Evolutionary conservation across 305 asterid genomes (phyloP), one percentile per base, ranked within the genome.

Genomic region (Vinca major): DNA sequence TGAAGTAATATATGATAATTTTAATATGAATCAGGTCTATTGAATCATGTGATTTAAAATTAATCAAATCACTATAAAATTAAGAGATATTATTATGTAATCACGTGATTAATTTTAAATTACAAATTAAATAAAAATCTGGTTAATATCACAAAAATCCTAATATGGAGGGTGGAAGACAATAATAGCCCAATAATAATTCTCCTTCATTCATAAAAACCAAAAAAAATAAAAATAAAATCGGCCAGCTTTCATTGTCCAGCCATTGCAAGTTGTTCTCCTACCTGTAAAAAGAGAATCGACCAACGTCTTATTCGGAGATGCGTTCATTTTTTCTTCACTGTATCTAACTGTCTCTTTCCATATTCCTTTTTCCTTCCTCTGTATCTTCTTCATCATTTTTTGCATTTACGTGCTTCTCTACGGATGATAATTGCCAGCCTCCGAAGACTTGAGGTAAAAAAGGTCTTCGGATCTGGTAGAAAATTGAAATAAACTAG

Each of bases 251-350:
- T 47, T n/a, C 33, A 26, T 26, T 26, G 48, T 58, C 40, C 66
- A 58, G 57, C 56, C 57, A 48, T 20, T 48, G 57, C 69, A 62
- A 71, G 62, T 63, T 62, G 66, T 61, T 70, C 41, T 40, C 62
- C 44, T 54, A 53, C 61, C 67, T 5, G 41, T 63, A 50, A 51
- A 62, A 62, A 20, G 37, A 70, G 47, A 63, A 63, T 37, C 58
- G 67, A 62, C 73, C 68, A 62, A 68, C 70, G 73, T 73, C 74
- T 26, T 57, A 56, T 77, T 77, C 50, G 74, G 67, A 69, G 74
- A 67, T 49, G 49, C 71, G 74, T 1, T 26, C 74, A 76, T 44
- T 47, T 71, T 48, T 43, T 60, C 54, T 54, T 55, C 40, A 37
- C 65, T 66, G n/a, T 37, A 6, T 65, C 64, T 63, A 14, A 39